Conservation (phyloP, 768 basidiomycete genomes). For the Trametes cinnabarina region DNA sequence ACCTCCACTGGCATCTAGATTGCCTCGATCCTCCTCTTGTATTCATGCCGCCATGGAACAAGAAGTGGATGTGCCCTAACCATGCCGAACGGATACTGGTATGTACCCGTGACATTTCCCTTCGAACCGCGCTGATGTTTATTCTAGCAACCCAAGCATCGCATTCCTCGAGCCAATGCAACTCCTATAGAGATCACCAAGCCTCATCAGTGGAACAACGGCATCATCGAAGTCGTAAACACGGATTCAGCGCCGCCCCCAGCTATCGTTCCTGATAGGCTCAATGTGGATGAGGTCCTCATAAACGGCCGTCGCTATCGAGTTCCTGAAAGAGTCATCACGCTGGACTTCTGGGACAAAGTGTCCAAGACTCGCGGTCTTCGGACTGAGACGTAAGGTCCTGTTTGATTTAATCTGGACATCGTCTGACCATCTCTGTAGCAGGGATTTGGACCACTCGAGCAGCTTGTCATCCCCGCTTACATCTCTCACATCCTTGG, state of each 20-base stretch:
- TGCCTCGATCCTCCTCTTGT: constrained; percentile 90
- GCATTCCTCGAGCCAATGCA: constrained; percentile 70
- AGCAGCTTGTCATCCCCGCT: constrained; percentile 69
- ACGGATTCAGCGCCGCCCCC: constrained; percentile 49
- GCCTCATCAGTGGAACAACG: constrained; percentile 79
- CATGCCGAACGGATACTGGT: constrained; percentile 88
- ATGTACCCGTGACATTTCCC: constrained; percentile 33
- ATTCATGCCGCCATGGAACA: constrained; percentile 78
- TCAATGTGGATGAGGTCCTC: constrained; percentile 75
- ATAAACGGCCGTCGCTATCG: constrained; percentile 89
- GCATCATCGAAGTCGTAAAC: constrained; percentile 85
- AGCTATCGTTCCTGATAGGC: constrained; percentile 36
- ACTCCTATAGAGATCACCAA: constrained; percentile 73
- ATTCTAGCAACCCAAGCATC: constrained; percentile 71
- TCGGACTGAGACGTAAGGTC: constrained; percentile 42
- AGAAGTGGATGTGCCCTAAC: constrained; percentile 99
- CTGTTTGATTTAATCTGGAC: neutral
- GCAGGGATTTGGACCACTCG: constrained; percentile 29
- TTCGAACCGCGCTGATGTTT: constrained; percentile 14
- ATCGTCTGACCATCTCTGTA: neutral
- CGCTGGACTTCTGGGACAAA: constrained; percentile 95
- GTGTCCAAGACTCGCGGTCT: constrained; percentile 43
- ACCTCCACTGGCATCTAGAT: constrained; percentile 94
- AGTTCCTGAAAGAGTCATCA: constrained; percentile 87
- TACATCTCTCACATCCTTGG: constrained; percentile 71